Base-by-base conservation (phyloP, 73 alveolate genomes). In the Loxodes magnus region DNA sequence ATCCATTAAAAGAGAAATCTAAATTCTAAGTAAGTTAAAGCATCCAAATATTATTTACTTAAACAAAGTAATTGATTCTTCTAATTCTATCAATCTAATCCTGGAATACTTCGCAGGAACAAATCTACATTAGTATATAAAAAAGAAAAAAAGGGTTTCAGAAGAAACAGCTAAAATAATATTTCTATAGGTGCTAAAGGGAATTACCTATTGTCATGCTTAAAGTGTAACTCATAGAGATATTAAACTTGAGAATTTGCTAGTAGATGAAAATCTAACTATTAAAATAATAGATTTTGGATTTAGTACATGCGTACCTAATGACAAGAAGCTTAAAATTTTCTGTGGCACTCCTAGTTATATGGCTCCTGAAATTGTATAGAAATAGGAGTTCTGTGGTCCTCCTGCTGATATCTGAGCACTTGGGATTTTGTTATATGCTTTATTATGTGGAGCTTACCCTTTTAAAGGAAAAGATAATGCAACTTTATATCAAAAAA, bases 341-440 rank as follows among this genome's bases (percentile, higher is more conserved):
- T 63, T 48, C 51, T 69, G 83, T 62, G 98, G 98, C 7, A 90
- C 98, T 15, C 95, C 96, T 4, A 60, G 86, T 14, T 90, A 85
- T 54, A 90, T 90, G 98, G 87, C 98, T 3, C 98, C 98, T 0
- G 98, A 90, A 74, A 65, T 90, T 14, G 89, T 69, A 5, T 26
- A 24, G 7, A 37, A 69, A 41, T 33, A 60, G n/a, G 71, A 66
- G 23, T 69, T 62, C 37, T 56, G 44, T 14, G 79, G 79, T 17
- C 68, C 56, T 25, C 71, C 70, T 0, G 70, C 79, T 10, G 83
- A 69, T 48, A 54, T 69, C 51, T 69, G 83, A 70, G 72, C 74
- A 4, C 33, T 59, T 16, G 83, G 83, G 5, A 76, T 69, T 6
- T 35, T 64, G 22, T 22, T 62, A 2, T 69, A 62, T 43, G 70